phyloP scores from a whole-genome alignment of 169 alveolate species.

The Eimeria praecox region DNA sequence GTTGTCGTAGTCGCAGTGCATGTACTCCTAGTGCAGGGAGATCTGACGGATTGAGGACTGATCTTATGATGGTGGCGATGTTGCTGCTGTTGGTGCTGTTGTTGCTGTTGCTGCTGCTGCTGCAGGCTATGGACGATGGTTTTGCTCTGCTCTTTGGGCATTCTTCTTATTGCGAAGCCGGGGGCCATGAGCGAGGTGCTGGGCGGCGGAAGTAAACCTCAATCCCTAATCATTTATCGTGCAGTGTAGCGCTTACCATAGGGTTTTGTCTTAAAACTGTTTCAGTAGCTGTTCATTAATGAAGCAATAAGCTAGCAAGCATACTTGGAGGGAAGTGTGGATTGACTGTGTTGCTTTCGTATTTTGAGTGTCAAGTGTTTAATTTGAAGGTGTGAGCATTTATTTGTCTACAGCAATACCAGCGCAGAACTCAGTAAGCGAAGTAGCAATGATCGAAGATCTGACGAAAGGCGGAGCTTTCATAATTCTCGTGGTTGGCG shows the following conservation, averaged over 20 bases:
- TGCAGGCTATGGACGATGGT: conserved; percentile 66
- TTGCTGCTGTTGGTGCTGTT: background rate
- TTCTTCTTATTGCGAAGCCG: conserved; percentile 62
- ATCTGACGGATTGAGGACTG: background rate
- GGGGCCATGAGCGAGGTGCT: conserved; percentile 42
- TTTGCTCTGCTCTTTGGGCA: conserved; percentile 30
- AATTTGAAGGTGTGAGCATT: background rate
- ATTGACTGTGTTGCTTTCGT: too few species aligned
- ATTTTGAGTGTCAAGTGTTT: background rate
- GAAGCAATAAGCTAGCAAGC: too few species aligned
- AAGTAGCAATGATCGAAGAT: background rate
- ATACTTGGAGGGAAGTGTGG: too few species aligned
- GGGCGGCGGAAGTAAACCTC: conserved; percentile 56
- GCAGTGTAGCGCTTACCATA: background rate
- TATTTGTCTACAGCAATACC: conserved; percentile 18
- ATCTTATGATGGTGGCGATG: background rate
- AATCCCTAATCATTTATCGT: background rate
- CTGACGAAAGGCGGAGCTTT: conserved; percentile 29
- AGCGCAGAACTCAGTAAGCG: conserved; percentile 16
- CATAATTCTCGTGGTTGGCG: conserved; percentile 43
- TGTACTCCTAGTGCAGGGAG: background rate
- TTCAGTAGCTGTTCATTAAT: too few species aligned
- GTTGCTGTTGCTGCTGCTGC: background rate
- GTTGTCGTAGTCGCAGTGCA: background rate
- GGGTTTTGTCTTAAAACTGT: background rate